Percentiles rank a stretch among this genome's conserved stretches.
Conservation (phyloP, 768 basidiomycete genomes). For the Exidia glandulosa region DNA sequence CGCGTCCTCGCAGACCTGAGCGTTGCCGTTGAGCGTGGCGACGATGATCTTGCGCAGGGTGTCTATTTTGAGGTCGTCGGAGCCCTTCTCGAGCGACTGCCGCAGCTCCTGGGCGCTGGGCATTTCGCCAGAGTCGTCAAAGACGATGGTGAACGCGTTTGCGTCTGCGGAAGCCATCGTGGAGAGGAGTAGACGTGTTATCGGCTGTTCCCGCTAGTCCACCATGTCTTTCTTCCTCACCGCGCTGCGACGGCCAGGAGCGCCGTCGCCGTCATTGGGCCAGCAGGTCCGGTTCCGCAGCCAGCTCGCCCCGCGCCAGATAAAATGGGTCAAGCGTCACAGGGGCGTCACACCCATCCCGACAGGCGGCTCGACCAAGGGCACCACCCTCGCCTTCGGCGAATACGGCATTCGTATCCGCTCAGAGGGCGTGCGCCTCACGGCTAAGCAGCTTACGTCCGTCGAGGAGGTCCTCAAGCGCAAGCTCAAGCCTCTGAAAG, state of each 20-base stretch:
- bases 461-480: conserved; percentile 82
- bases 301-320: conserved; percentile 72
- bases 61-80: conserved; percentile 94
- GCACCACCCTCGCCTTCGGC: conserved; percentile 84
- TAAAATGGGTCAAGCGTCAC: conserved; percentile 80
- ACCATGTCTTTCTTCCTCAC: not conserved
- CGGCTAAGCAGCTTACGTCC: conserved; percentile 80
- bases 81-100: conserved; percentile 81
- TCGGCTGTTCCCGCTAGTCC: too few species aligned
- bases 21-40: conserved; percentile 88
- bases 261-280: not conserved
- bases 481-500: conserved; percentile 84
- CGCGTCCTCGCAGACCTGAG: conserved; percentile 48
- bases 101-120: conserved; percentile 78
- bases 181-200: too few species aligned
- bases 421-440: conserved; percentile 67
- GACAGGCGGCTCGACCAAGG: conserved; percentile 82
- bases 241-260: not conserved
- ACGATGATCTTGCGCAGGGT: conserved; percentile 90
- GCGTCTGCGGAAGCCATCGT: conserved; percentile 41
- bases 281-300: conserved; percentile 20
- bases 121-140: conserved; percentile 59
- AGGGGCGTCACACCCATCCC: conserved; percentile 84
- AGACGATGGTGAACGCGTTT: conserved; percentile 69
- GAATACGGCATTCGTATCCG: conserved; percentile 89